Evolutionary conservation across 345 rosid genomes (phyloP).

Genomic region (Pelargonium nanum): DNA sequence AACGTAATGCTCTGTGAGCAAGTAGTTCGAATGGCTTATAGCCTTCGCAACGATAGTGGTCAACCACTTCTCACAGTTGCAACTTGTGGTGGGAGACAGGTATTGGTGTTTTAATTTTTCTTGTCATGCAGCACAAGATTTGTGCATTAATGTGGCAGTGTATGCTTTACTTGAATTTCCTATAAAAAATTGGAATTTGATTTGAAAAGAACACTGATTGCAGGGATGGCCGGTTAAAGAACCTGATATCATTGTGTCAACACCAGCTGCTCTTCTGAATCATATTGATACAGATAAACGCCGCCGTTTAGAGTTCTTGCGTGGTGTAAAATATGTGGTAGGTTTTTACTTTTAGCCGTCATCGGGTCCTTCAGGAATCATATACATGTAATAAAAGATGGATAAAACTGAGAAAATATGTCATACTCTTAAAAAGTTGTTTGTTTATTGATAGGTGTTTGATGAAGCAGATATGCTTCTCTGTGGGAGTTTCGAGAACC

Average conservation of each 20-base stretch:
- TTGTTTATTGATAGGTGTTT: slow-evolving; percentile 50
- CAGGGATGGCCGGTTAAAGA: slow-evolving; percentile 86
- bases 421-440: neutral
- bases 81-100: slow-evolving; percentile 76
- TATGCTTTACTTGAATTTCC: neutral
- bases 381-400: neutral
- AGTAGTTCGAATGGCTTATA: slow-evolving; percentile 80
- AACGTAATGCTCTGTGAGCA: slow-evolving; percentile 83
- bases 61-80: slow-evolving; percentile 53
- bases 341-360: slow-evolving; percentile 6
- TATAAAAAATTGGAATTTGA: neutral
- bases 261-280: slow-evolving; percentile 85
- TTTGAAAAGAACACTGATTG: slow-evolving; percentile 15
- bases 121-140: neutral
- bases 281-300: slow-evolving; percentile 51
- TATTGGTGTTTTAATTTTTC: slow-evolving; percentile 12
- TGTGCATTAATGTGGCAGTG: neutral
- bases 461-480: slow-evolving; percentile 99
- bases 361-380: neutral
- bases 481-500: slow-evolving; percentile 81
- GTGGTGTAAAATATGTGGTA: slow-evolving; percentile 75
- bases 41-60: slow-evolving; percentile 52
- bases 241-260: slow-evolving; percentile 74
- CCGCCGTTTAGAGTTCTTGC: slow-evolving; percentile 44
- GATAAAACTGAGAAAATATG: neutral